A percentile compares a stretch with the other conserved stretches of the same genome.
These are phyloP conservation scores for Thelonectria olida DNA, from an alignment of 2,329 filamentous ascomycete genomes.

Conservation along the genomic window DNA sequence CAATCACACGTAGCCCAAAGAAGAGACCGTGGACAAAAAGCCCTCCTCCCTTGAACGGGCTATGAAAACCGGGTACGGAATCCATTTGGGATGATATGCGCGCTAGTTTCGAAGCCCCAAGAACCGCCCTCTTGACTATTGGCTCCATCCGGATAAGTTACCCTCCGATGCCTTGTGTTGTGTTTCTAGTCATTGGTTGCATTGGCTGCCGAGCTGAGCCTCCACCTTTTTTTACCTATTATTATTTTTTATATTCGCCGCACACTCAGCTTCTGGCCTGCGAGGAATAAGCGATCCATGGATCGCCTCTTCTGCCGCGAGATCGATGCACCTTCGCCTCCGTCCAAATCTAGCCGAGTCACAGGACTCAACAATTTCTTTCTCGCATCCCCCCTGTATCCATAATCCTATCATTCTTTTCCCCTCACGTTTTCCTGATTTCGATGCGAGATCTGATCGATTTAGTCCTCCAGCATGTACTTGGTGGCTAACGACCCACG, in stretches of 20 bases:
- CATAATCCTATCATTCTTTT: not conserved
- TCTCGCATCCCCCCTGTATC: not conserved
- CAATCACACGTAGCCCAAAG: not conserved
- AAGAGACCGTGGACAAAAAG: not conserved
- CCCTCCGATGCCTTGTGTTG: too few species aligned
- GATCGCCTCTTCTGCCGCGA: not conserved
- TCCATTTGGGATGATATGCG: not conserved
- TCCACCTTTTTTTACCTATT: not conserved
- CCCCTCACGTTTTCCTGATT: not conserved
- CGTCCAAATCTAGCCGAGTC: not conserved
- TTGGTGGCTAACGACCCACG: constrained; percentile 11
- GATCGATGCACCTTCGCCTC: not conserved
- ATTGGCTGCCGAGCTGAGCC: not conserved
- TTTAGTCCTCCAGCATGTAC: not conserved
- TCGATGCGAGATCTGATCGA: constrained; percentile 19
- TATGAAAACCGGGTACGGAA: too few species aligned
- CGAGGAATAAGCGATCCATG: too few species aligned
- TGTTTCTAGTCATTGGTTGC: too few species aligned
- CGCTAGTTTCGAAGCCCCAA: not conserved
- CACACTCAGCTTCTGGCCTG: too few species aligned
- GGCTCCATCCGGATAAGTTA: too few species aligned
- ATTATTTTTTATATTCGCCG: too few species aligned
- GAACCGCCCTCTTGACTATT: not conserved
- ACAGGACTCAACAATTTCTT: not conserved
- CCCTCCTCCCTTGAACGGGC: not conserved